Conservation (phyloP, 2,329 filamentous ascomycete species). For the Podosphaera leucotricha region DNA sequence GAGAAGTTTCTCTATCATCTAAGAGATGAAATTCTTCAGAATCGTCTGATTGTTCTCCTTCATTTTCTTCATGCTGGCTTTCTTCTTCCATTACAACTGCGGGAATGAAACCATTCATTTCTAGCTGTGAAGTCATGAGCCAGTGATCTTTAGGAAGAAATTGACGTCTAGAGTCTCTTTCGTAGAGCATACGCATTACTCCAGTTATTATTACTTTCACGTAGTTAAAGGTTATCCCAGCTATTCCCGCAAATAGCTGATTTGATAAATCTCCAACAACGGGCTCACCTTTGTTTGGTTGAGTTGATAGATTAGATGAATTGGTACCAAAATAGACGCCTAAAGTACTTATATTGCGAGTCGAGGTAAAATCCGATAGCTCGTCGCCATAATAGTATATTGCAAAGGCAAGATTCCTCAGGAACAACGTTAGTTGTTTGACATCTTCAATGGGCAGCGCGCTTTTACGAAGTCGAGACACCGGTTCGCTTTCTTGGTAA, state of each 20-base stretch:
- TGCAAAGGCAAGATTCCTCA: conserved; percentile 78
- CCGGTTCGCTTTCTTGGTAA: conserved; percentile 18
- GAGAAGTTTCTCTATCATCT: conserved; percentile 14
- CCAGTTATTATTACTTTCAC: conserved; percentile 61
- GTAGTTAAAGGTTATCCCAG: conserved; percentile 53
- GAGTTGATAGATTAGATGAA: conserved; percentile 5
- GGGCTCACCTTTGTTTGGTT: conserved; percentile 4
- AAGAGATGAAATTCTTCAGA: conserved; percentile 17
- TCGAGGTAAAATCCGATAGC: conserved; percentile 22
- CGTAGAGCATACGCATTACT: conserved; percentile 69
- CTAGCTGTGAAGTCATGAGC: conserved; percentile 74
- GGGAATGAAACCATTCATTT: conserved; percentile 70
- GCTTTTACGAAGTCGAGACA: conserved; percentile 31
- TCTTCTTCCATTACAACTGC: conserved; percentile 79
- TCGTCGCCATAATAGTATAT: conserved; percentile 67
- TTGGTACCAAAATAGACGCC: conserved; percentile 21
- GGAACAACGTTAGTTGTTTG: conserved; percentile 50
- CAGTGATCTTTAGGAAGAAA: conserved; percentile 74
- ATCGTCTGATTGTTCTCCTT: conserved; percentile 23
- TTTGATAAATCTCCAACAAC: conserved; percentile 8
- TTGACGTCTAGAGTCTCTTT: conserved; percentile 67
- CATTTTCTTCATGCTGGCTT: conserved; percentile 41
- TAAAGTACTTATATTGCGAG: conserved; percentile 19
- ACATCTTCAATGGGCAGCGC: conserved; percentile 50
- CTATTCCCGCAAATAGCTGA: conserved; percentile 32